Evolutionary conservation across 345 rosid species (phyloP).

Genomic region (Brassica napus): Da-Ae NC_063452.1:53166501-53167000

Average conservation of each 20-base stretch:
- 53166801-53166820: background rate
- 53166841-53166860: conserved; percentile 72
- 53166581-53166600: conserved; percentile 61
- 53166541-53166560: conserved; percentile 90
- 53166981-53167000: conserved; percentile 88
- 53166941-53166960: conserved; percentile 82
- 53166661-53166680: conserved; percentile 9
- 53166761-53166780: conserved; percentile 50
- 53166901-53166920: conserved; percentile 78
- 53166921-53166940: conserved; percentile 91
- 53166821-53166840: conserved; percentile 75
- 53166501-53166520: conserved; percentile 66
- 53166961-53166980: conserved; percentile 82
- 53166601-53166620: conserved; percentile 81
- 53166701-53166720: conserved; percentile 86
- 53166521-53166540: conserved; percentile 93
- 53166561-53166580: conserved; percentile 58
- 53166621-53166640: conserved; percentile 11
- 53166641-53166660: background rate
- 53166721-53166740: conserved; percentile 60
- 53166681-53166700: conserved; percentile 8
- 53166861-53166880: conserved; percentile 75
- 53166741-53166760: conserved; percentile 86
- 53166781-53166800: background rate
- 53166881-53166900: conserved; percentile 74